A percentile compares a stretch with the other conserved stretches of the same genome.
Evolutionary conservation across 1,284 basidiomycete genomes (phyloP).

Genomic region (Thelephora terrestris): DNA sequence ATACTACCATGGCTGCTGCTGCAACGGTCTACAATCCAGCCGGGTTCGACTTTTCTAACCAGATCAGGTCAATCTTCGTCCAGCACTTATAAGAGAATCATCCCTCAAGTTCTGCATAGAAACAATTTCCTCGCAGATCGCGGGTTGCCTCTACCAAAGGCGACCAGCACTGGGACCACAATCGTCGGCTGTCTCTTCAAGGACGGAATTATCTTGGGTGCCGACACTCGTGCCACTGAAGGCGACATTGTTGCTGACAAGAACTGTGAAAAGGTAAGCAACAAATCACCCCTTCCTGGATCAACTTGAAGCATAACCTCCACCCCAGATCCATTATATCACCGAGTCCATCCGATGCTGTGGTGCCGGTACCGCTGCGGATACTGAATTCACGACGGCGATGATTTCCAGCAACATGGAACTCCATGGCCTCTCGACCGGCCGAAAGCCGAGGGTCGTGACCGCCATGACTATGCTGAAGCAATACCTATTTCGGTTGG

Average conservation of each 20-base stretch:
- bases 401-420: constrained; percentile 92
- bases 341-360: constrained; percentile 94
- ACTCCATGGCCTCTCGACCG: constrained; percentile 77
- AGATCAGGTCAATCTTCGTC: constrained; percentile 17
- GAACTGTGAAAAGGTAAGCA: constrained; percentile 94
- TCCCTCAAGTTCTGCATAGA: constrained; percentile 29
- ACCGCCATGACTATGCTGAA: constrained; percentile 99
- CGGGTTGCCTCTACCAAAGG: constrained; percentile 65
- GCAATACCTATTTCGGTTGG: constrained; percentile 75
- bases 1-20: constrained; percentile 18
- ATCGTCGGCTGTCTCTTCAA: constrained; percentile 95
- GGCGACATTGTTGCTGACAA: constrained; percentile 97
- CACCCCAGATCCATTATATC: constrained; percentile 86
- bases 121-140: constrained; percentile 72
- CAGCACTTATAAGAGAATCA: background rate
- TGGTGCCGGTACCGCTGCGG: constrained; percentile 96
- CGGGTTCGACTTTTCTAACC: constrained; percentile 30
- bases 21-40: constrained; percentile 19
- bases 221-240: constrained; percentile 93
- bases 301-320: background rate
- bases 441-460: constrained; percentile 82
- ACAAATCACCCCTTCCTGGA: background rate
- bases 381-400: constrained; percentile 93
- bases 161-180: constrained; percentile 94
- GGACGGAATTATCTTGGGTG: constrained; percentile 91